phyloP scores from a whole-genome alignment of 1,284 basidiomycete genomes.

The Cystobasidium slooffiae region DNA sequence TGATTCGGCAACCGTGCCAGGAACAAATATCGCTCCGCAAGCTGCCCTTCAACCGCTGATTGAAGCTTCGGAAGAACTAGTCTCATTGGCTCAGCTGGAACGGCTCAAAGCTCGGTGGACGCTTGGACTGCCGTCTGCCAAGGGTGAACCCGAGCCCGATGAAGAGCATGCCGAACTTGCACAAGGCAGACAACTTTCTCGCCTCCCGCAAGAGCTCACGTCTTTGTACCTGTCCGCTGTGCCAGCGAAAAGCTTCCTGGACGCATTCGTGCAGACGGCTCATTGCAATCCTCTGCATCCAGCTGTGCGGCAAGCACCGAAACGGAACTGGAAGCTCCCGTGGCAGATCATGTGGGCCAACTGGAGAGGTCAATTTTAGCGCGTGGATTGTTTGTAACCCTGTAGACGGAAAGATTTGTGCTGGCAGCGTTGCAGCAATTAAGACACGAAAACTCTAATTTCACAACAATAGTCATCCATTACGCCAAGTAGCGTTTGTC shows the following conservation, averaged over 20 bases:
- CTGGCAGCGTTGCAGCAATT: background rate
- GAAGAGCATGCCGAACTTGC: conserved; percentile 40
- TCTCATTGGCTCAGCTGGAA: conserved; percentile 27
- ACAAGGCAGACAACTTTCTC: conserved; percentile 30
- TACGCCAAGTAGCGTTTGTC: background rate
- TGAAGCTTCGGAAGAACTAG: conserved; percentile 29
- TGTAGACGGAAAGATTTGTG: background rate
- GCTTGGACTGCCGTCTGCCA: conserved; percentile 24
- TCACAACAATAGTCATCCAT: background rate
- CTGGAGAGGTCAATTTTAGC: conserved; percentile 37
- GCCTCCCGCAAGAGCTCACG: conserved; percentile 18
- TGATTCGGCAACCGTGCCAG: background rate
- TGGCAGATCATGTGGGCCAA: conserved; percentile 36
- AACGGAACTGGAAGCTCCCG: conserved; percentile 37
- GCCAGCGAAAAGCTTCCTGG: conserved; percentile 24
- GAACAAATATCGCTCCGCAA: conserved; percentile 14
- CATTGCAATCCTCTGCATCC: conserved; percentile 40
- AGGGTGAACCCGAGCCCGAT: conserved; percentile 29
- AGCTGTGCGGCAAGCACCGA: background rate
- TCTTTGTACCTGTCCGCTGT: conserved; percentile 36
- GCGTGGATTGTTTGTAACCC: no score
- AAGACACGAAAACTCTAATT: background rate
- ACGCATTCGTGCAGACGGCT: conserved; percentile 25
- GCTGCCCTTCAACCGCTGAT: conserved; percentile 20
- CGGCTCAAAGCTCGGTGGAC: conserved; percentile 37